Evolutionary conservation across 2,329 filamentous ascomycete genomes (phyloP).

Genomic region (Aspergillus transmontanensis): DNA sequence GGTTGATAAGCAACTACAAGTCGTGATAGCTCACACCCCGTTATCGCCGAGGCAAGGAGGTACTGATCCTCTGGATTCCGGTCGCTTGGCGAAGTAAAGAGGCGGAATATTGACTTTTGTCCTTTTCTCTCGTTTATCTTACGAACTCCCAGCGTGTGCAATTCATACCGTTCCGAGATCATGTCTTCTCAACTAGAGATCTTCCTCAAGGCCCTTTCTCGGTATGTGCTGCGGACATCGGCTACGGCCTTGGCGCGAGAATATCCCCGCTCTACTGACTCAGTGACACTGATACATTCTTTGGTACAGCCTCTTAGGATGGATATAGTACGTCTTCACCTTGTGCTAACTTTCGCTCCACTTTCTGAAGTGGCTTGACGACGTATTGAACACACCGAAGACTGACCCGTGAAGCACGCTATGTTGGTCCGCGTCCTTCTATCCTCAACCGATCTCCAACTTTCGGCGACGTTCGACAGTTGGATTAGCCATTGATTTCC

Average conservation of each 20-base stretch:
- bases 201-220: conserved; percentile 45
- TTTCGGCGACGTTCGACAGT: conserved; percentile 73
- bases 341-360: not conserved
- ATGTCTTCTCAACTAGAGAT: conserved; percentile 38
- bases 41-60: not conserved
- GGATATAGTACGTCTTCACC: conserved; percentile 62
- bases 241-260: not conserved
- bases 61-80: not conserved
- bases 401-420: conserved; percentile 49
- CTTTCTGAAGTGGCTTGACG: not conserved
- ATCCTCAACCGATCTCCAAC: conserved; percentile 86
- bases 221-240: conserved; percentile 33
- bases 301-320: conserved; percentile 65
- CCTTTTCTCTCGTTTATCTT: not conserved
- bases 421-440: conserved; percentile 87
- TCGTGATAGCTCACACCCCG: not conserved
- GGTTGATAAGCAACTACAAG: not conserved
- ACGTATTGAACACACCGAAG: not conserved
- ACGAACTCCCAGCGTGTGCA: not conserved
- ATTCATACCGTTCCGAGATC: too few relatives aligned
- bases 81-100: not conserved
- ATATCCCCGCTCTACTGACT: not conserved
- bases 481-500: conserved; percentile 87
- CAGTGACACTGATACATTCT: conserved; percentile 32
- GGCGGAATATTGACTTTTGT: not conserved